Base-by-base conservation (phyloP, 208 protist genomes). In the Wallacemonas sp. region DNA sequence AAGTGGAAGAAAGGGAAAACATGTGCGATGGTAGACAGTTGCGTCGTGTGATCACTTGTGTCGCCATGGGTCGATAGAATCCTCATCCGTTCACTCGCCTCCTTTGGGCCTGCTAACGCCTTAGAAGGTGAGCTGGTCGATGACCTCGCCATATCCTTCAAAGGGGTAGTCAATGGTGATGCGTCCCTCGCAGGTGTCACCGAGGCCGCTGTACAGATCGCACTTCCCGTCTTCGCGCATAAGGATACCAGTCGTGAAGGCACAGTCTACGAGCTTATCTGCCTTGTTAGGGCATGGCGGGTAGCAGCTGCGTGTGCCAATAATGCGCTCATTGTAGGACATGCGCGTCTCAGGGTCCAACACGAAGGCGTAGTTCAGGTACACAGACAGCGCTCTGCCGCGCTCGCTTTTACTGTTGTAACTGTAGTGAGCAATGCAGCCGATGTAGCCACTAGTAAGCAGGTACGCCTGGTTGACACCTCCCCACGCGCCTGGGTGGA, bases 151-250 rank as follows among this genome's bases (percentile, higher is more conserved):
- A 44, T 66, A 76, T 5, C 82, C 82, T 45, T 88, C 82, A 47
- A 88, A 88, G 1, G 79, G 82, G 73, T 89, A 89, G 67, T 89
- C 82, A 51, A 89, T 89, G 30, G 76, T 80, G 56, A 89, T 84
- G 61, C 82, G 82, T 6, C 82, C 82, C 63, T 84, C 72, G 51
- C 70, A 66, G 8, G 79, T 81, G 53, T 89, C 83, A 12, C 83
- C 83, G 3, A 89, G 36, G 12, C 83, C 83, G 53, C 83, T 89
- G 77, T 89, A 89, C 38, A 89, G 58, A 45, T 89, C 79, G 51
- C 79, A 86, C 68, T 89, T 89, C 26, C 77, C 83, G 51, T 89
- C 83, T 27, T 72, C 61, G 22, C 81, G 81, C 77, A 84, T 85
- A 9, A 82, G 70, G 38, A 89, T 89, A 42, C 83, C 83, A 17